These are phyloP conservation scores for Thelonectria discophora DNA, from an alignment of 2,329 filamentous ascomycete species.

Conservation along the genomic window DNA sequence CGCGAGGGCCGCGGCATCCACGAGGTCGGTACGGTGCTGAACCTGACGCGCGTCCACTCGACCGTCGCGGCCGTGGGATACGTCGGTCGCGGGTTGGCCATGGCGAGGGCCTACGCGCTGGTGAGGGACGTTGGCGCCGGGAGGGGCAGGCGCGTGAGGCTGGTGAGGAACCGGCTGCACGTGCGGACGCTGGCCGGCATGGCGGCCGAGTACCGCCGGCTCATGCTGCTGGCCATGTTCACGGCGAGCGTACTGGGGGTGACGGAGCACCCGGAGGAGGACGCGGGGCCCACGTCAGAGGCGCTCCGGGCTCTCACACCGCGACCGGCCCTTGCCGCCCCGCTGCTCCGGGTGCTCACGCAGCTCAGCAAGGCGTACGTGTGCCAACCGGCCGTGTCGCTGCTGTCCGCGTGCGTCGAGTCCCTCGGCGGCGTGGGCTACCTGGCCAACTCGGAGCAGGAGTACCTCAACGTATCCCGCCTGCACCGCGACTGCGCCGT, in stretches of 20 bases:
- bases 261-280: constrained; percentile 54
- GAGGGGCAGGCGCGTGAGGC: constrained; percentile 53
- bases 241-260: constrained; percentile 63
- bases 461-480: constrained; percentile 71
- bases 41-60: constrained; percentile 70
- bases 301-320: constrained; percentile 47
- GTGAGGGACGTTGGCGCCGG: constrained; percentile 62
- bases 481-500: constrained; percentile 72
- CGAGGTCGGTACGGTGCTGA: constrained; percentile 74
- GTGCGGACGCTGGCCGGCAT: constrained; percentile 66
- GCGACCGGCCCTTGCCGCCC: constrained; percentile 44
- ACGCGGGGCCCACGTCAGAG: constrained; percentile 19
- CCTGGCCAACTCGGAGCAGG: constrained; percentile 68
- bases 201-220: constrained; percentile 63
- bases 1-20: constrained; percentile 71
- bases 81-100: constrained; percentile 63
- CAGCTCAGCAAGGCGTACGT: constrained; percentile 69
- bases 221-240: constrained; percentile 65
- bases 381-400: constrained; percentile 58
- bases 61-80: constrained; percentile 62
- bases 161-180: constrained; percentile 64
- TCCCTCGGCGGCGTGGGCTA: constrained; percentile 73
- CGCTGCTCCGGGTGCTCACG: constrained; percentile 65
- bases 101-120: constrained; percentile 65
- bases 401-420: constrained; percentile 69